Evolutionary conservation across 495 filamentous ascomycete species (phyloP), one percentile per base, ranked within the genome.

Genomic region (Aspergillus mulundensis): DNA sequence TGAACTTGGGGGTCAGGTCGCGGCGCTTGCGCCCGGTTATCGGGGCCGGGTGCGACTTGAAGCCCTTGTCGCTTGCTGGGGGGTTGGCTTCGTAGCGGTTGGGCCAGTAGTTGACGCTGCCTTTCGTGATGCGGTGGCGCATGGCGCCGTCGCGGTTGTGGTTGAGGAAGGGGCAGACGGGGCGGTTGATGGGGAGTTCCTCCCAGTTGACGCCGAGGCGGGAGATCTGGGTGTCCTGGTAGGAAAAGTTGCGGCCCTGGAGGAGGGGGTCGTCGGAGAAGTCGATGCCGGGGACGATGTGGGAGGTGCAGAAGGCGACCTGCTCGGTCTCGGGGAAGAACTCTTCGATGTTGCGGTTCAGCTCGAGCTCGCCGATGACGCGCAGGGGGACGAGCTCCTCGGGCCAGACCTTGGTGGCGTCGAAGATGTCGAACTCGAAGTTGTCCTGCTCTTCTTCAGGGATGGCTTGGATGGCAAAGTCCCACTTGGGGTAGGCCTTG

Each of bases 401-500:
- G 0, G 91, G 91, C 90, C 89, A 95, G 34, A 94, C 63, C 71
- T 96, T 95, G 32, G 91, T 96, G n/a, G 90, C 87, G 61, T 96
- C 91, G 7, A 95, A 78, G 53, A 93, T 87, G 63, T 96, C 91
- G 46, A 95, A 95, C 5, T 95, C 89, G 60, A 95, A 96, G 43
- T 91, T 84, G 62, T 94, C 74, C 64, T 87, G 77, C 39, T 87
- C 77, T 14, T 77, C 78, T 56, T 92, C 89, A 0, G 85, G 81
- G 38, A 92, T 82, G 2, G 82, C 71, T 62, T 95, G 91, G 47
- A 95, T 83, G 20, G 86, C 89, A 62, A 95, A 93, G 63, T 85
- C 87, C 89, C 89, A 96, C 59, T 85, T 88, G 6, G 75, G 90
- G 65, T 78, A 95, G 0, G 72, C 66, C 68, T 81, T 41, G 25